Percentiles rank a stretch among this genome's conserved stretches.
These are phyloP conservation scores for Tetracladium maxilliforme DNA, from an alignment of 2,329 filamentous ascomycete species.

Conservation along the genomic window DNA sequence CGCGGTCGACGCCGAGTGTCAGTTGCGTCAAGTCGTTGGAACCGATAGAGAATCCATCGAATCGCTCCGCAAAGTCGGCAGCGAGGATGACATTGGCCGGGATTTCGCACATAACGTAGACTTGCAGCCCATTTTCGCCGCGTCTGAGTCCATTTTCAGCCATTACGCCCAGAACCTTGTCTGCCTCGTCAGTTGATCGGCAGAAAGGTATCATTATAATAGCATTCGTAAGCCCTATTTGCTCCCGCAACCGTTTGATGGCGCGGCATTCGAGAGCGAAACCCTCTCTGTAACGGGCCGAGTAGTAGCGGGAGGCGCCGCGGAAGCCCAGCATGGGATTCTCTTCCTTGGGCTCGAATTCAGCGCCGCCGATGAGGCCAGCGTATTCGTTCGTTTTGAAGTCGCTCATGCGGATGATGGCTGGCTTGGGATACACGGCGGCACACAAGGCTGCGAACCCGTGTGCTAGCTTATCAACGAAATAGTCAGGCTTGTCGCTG, in stretches of 20 bases:
- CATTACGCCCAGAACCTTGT: conserved; percentile 18
- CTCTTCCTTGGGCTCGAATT: conserved; percentile 22
- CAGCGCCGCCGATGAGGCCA: conserved; percentile 19
- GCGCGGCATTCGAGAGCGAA: conserved; percentile 22
- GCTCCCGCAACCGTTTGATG: conserved; percentile 19
- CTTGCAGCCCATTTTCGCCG: conserved; percentile 17
- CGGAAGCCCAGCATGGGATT: conserved; percentile 26
- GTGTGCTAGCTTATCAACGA: conserved; percentile 19
- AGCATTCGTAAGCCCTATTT: conserved; percentile 20
- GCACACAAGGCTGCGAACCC: conserved; percentile 21
- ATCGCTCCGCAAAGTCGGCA: conserved; percentile 16
- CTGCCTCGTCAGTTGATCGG: conserved; percentile 18
- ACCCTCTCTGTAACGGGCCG: conserved; percentile 19
- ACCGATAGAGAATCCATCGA: conserved; percentile 25
- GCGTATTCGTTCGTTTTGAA: conserved; percentile 26
- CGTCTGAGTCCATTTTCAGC: conserved; percentile 19
- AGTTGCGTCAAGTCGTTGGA: conserved; percentile 24
- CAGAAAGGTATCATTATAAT: conserved; percentile 23
- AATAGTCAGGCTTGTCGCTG: conserved; percentile 18
- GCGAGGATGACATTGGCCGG: conserved; percentile 23
- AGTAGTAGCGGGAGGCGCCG: conserved; percentile 24
- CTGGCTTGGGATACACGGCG: conserved; percentile 20
- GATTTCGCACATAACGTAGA: conserved; percentile 26
- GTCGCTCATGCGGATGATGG: conserved; percentile 22
- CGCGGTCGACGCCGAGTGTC: conserved; percentile 21